Evolutionary conservation across 169 alveolate genomes (phyloP), one percentile per base, ranked within the genome.

Genomic region (Plasmodium adleri): DNA sequence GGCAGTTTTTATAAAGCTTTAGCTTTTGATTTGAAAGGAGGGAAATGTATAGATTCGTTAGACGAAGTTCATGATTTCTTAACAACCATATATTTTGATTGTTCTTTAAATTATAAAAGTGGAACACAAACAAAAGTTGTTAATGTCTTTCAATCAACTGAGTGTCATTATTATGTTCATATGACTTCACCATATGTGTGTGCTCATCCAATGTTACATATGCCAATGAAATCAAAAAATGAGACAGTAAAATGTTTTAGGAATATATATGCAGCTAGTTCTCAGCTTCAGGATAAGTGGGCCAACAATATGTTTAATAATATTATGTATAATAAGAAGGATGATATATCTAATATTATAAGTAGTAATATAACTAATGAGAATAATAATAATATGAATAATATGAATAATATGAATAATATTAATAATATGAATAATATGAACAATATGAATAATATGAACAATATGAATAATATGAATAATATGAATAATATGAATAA

Each of bases 151-250:
- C 86, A 71, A 52, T 45, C 92, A 49, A 71, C 92, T 8, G 92
- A 86, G 43, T 86, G 92, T 56, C 92, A 86, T 66, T 86, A 86
- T 56, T 86, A 86, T 66, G 72, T 86, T 7, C 92, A 86, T 47
- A 56, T 86, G 13, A 17, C 92, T 3, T 86, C 92, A 8, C 92
- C 92, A 13, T 62, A 47, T 17, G 15, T 86, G 13, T 86, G 92
- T 64, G 92, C 92, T 12, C 92, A 86, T 20, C 92, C 92, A 26
- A 72, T 70, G 9, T 56, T 86, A 54, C 92, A 71, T 52, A 72
- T 63, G 1, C 28, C 92, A 8, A 13, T 86, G 26, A 28, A 9
- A 59, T 43, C 92, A n/a, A 22, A 86, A 64, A 86, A 72, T 0
- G 72, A 86, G 43, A 75, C 50, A 5, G 60, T 86, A 0, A 72